A percentile compares a stretch with the other conserved stretches of the same genome.
phyloP scores from a whole-genome alignment of 176 grass and related monocot genomes.

The Ampelocalamus luodianensis region DNA sequence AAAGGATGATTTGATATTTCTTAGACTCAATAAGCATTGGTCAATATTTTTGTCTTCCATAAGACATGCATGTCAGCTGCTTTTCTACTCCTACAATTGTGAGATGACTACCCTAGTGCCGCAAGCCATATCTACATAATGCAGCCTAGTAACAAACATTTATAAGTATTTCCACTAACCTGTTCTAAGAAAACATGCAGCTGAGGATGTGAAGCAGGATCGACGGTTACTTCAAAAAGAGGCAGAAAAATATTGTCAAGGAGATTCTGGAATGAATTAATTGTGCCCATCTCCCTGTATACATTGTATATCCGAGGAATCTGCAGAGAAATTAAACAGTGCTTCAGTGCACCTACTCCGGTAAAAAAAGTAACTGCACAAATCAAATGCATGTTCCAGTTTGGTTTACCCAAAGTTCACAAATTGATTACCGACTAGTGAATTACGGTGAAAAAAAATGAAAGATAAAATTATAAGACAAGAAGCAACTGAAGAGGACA shows the following conservation, averaged over 20 bases:
- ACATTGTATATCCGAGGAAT: conserved; percentile 95
- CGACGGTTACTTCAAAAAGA: conserved; percentile 89
- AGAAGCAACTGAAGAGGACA: conserved; percentile 13
- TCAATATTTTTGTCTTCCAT: conserved; percentile 3
- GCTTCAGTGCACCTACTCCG: conserved; percentile 4
- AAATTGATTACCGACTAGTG: not conserved
- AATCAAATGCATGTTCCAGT: conserved; percentile 5
- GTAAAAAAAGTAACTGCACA: not conserved
- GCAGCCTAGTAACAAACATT: conserved; percentile 11
- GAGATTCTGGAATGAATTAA: conserved; percentile 92
- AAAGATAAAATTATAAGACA: not conserved
- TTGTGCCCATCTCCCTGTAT: conserved; percentile 95
- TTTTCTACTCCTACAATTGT: conserved; percentile 8
- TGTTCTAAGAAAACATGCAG: conserved; percentile 93
- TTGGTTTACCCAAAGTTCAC: not conserved
- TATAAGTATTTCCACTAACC: conserved; percentile 50
- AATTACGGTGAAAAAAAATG: not conserved
- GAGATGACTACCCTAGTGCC: conserved; percentile 4
- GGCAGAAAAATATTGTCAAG: conserved; percentile 97
- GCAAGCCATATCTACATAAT: conserved; percentile 26
- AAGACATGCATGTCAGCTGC: not conserved
- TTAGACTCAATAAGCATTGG: not conserved
- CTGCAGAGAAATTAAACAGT: conserved; percentile 49
- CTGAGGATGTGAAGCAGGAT: conserved; percentile 93
- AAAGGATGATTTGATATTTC: not conserved